phyloP scores from a whole-genome alignment of 345 rosid genomes.

The Populus ilicifolia region DNA sequence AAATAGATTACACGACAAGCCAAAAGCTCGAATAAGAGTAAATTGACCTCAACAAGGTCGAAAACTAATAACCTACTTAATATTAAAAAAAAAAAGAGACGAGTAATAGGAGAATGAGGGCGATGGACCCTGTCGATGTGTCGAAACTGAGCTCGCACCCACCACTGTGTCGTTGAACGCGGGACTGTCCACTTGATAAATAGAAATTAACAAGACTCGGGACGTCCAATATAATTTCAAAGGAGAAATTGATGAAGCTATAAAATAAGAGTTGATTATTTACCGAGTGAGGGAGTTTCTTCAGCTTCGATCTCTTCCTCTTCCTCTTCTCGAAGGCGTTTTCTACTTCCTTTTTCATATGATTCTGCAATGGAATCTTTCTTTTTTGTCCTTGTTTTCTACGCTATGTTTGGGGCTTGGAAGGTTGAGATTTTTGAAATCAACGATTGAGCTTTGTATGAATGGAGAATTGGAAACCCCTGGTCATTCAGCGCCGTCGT shows the following conservation, averaged over 20 bases:
- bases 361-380: not conserved
- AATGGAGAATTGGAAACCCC: not conserved
- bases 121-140: slow-evolving; percentile 57
- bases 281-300: slow-evolving; percentile 19
- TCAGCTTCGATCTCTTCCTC: slow-evolving; percentile 20
- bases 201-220: not conserved
- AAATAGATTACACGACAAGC: not conserved
- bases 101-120: not conserved
- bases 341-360: not conserved
- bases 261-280: not conserved
- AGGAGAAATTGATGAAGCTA: not conserved
- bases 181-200: slow-evolving; percentile 59
- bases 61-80: not conserved
- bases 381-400: not conserved
- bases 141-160: slow-evolving; percentile 95
- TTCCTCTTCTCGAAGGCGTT: slow-evolving; percentile 5
- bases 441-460: not conserved
- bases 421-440: not conserved
- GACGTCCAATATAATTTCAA: not conserved
- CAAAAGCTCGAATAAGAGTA: not conserved
- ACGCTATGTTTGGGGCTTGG: not conserved
- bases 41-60: not conserved
- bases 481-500: not conserved
- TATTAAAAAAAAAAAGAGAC: not conserved
- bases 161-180: slow-evolving; percentile 75